Evolutionary conservation across 345 rosid species (phyloP).

Genomic region (Brassica nigra): DNA sequence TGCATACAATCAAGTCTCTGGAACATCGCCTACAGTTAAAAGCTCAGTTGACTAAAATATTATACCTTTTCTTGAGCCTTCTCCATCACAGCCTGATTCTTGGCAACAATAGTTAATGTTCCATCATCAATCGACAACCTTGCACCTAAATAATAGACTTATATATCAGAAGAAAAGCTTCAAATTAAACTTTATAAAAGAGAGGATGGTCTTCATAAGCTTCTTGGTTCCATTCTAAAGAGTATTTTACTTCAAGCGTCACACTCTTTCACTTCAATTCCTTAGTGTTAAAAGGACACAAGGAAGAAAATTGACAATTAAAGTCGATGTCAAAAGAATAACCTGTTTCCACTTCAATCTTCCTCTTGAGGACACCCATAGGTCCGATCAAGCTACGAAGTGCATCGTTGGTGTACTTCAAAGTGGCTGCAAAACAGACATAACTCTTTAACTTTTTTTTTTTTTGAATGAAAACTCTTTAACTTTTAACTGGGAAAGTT

Average conservation of each 20-base stretch:
- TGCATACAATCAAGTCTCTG: slow-evolving; percentile 18
- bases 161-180: slow-evolving; percentile 7
- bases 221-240: background rate
- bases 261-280: background rate
- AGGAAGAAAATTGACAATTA: background rate
- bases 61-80: slow-evolving; percentile 80
- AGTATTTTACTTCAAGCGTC: background rate
- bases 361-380: slow-evolving; percentile 73
- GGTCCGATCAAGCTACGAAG: slow-evolving; percentile 91
- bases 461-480: no score
- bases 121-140: slow-evolving; percentile 76
- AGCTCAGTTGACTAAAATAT: slow-evolving; percentile 16
- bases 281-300: background rate
- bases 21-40: slow-evolving; percentile 1
- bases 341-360: slow-evolving; percentile 98
- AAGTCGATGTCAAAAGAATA: slow-evolving; percentile 9
- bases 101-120: slow-evolving; percentile 78
- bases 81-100: slow-evolving; percentile 73
- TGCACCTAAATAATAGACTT: slow-evolving; percentile 56
- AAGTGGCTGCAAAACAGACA: slow-evolving; percentile 57
- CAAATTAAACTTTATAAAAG: slow-evolving; percentile 1
- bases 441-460: background rate
- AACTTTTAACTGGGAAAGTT: background rate
- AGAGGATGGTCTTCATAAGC: background rate
- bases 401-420: slow-evolving; percentile 79